Conservation (phyloP, 2,329 filamentous ascomycete genomes). For the Phialophora chinensis region DNA sequence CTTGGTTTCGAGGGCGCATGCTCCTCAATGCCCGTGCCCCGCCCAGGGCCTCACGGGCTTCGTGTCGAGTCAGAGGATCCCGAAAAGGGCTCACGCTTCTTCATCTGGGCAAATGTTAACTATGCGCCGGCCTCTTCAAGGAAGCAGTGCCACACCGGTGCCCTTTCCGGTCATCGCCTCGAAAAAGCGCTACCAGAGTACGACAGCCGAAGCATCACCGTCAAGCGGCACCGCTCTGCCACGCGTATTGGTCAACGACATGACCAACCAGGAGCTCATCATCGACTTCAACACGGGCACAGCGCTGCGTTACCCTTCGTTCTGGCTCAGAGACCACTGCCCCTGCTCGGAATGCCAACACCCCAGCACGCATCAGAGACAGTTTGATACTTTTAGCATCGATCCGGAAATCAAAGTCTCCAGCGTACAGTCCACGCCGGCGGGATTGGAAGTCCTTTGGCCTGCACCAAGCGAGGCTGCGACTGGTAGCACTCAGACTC, state of each 20-base stretch:
- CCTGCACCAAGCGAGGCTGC: slow-evolving; percentile 12
- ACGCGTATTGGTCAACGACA: slow-evolving; percentile 38
- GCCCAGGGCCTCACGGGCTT: background rate
- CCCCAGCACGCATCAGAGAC: slow-evolving; percentile 71
- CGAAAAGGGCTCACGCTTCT: background rate
- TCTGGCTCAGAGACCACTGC: slow-evolving; percentile 69
- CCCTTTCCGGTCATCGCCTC: background rate
- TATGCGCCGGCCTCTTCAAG: background rate
- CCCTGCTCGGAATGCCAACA: slow-evolving; percentile 71
- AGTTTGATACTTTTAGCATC: slow-evolving; percentile 71
- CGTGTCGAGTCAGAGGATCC: background rate
- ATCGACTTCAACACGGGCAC: slow-evolving; percentile 36
- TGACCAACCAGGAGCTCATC: slow-evolving; percentile 39
- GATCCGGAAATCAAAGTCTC: slow-evolving; percentile 38
- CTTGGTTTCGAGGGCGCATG: background rate
- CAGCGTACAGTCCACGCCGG: slow-evolving; percentile 15
- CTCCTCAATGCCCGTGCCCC: background rate
- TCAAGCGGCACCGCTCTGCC: slow-evolving; percentile 11
- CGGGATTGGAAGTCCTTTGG: slow-evolving; percentile 35
- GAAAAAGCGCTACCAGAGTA: background rate
- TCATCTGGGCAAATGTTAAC: background rate
- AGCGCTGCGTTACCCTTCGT: slow-evolving; percentile 37
- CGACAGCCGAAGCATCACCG: slow-evolving; percentile 9
- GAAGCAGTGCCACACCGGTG: background rate
- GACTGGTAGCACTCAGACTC: background rate